phyloP scores from a whole-genome alignment of 73 alveolate species.

The Paramecium primaurelia region DNA sequence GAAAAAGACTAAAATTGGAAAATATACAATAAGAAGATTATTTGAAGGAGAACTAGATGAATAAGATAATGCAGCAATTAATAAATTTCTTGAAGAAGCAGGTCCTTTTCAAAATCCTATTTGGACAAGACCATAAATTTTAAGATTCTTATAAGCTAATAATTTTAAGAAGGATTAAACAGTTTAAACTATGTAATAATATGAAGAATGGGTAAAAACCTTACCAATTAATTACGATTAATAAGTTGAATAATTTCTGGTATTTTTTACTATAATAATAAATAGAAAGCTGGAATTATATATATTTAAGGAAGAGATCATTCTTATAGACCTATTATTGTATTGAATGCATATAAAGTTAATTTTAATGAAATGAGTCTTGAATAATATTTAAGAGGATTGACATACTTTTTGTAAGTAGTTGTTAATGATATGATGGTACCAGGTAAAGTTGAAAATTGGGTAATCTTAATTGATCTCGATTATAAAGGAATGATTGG shows the following conservation, averaged over 20 bases:
- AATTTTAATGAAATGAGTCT: conserved; percentile 54
- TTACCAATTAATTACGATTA: conserved; percentile 45
- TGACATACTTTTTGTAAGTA: conserved; percentile 71
- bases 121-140: conserved; percentile 22
- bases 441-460: conserved; percentile 92
- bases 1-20: conserved; percentile 9
- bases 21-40: not conserved
- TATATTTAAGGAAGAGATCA: conserved; percentile 60
- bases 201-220: conserved; percentile 34
- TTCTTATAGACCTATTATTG: conserved; percentile 48
- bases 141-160: conserved; percentile 26
- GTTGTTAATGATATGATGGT: conserved; percentile 79
- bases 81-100: not conserved
- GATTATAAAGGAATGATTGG: conserved; percentile 41
- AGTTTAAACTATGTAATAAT: conserved; percentile 25
- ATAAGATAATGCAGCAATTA: not conserved
- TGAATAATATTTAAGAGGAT: conserved; percentile 67
- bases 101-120: not conserved
- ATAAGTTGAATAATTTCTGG: conserved; percentile 44
- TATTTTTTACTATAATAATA: not conserved
- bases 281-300: conserved; percentile 50
- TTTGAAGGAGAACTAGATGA: conserved; percentile 30
- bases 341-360: conserved; percentile 49
- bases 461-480: conserved; percentile 72
- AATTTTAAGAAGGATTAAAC: conserved; percentile 10